These are phyloP conservation scores for Mucor saturninus DNA, from an alignment of 371 early-diverging fungal species.

Conservation along the genomic window DNA sequence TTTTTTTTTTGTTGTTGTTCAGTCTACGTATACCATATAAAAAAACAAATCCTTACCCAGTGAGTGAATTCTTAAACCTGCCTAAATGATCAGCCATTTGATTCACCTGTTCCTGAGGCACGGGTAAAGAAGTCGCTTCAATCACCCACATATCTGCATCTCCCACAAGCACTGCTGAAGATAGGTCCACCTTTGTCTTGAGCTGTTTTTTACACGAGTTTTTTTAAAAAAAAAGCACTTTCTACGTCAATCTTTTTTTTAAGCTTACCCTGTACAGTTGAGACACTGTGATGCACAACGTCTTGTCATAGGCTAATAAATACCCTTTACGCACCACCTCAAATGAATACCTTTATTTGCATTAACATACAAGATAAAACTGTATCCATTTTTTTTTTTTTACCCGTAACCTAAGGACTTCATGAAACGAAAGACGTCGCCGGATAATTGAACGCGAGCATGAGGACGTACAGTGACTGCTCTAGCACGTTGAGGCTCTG, in stretches of 20 bases:
- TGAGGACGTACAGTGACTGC: conserved; percentile 53
- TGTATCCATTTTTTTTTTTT: neutral
- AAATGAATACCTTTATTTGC: conserved; percentile 45
- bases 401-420: conserved; percentile 52
- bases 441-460: conserved; percentile 48
- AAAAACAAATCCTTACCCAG: conserved; percentile 35
- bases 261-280: conserved; percentile 46
- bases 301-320: conserved; percentile 45
- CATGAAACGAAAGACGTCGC: conserved; percentile 56
- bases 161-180: conserved; percentile 33
- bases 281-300: conserved; percentile 43
- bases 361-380: neutral
- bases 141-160: conserved; percentile 49
- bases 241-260: neutral
- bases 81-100: conserved; percentile 54
- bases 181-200: conserved; percentile 38
- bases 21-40: too few relatives aligned
- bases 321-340: conserved; percentile 54
- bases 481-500: conserved; percentile 53
- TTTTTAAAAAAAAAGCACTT: neutral
- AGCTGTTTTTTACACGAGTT: neutral
- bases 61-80: conserved; percentile 43
- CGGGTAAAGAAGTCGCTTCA: conserved; percentile 45
- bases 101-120: conserved; percentile 54
- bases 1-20: neutral